Evolutionary conservation across 768 basidiomycete genomes (phyloP), one percentile per base, ranked within the genome.

Genomic region (Xerocomellus chrysenteron): DNA sequence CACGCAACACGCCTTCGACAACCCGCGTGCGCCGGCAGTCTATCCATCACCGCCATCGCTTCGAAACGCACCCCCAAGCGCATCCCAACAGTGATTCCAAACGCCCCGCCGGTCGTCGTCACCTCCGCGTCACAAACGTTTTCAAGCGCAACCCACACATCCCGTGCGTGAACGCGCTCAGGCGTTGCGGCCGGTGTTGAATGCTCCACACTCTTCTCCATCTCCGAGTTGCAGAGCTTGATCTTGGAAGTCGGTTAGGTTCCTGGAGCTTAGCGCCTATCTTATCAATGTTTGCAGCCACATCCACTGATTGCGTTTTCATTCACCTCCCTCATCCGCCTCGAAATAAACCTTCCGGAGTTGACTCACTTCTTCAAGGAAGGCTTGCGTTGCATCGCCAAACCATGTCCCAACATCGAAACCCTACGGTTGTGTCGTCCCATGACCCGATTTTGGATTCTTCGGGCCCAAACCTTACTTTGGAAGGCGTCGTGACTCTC

Each of bases 331-430:
- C 77, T 92, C 54, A 65, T 74, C 30, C 81, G 83, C n/a, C 75
- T 92, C 45, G 87, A 89, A 37, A 79, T 91, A 52, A 89, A 92
- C 67, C 84, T 91, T 55, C 87, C 90, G 73, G 28, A 28, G 28
- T 92, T 55, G 87, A 91, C 28, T 28, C 28, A 28, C 28, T 7
- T 28, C 28, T 28, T 28, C 28, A 28, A 28, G 1, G 28, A 28
- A 28, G 6, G 6, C 6, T 28, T 28, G 28, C 6, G 28, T 28
- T 28, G 7, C 6, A 28, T 28, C 28, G 1, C 28, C 28, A 28
- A 28, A 4, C 5, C 28, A 28, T 28, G 78, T 78, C 0, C 79
- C 21, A 21, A 21, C 90, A 74, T 92, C 55, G 87, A 91, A 69
- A 76, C 81, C 17, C 71, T 89, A 30, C 79, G 81, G 49, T 74